Evolutionary conservation across 2,329 filamentous ascomycete genomes (phyloP).

Genomic region (Chrysoporthe austroafricana): DNA sequence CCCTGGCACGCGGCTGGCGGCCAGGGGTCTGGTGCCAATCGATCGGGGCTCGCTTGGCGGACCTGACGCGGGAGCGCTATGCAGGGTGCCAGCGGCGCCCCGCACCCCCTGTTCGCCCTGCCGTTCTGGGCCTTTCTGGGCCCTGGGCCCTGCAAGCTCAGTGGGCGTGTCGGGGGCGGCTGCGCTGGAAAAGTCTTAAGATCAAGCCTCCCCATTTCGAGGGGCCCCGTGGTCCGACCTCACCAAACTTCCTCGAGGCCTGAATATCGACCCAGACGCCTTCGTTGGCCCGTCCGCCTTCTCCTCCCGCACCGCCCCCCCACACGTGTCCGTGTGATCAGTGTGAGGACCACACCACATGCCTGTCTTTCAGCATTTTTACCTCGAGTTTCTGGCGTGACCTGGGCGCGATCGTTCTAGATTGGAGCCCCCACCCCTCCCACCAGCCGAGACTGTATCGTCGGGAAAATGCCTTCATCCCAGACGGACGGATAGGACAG

Average conservation of each 20-base stretch:
- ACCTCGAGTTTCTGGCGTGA: too few species aligned
- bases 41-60: constrained; percentile 14
- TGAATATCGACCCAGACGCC: background rate
- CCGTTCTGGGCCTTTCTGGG: constrained; percentile 9
- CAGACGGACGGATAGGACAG: background rate
- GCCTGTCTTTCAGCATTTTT: too few species aligned
- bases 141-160: background rate
- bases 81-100: constrained; percentile 6
- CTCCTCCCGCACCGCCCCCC: background rate
- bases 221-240: background rate
- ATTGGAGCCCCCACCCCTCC: too few species aligned
- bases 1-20: constrained; percentile 3
- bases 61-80: constrained; percentile 25
- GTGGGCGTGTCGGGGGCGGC: background rate
- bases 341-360: too few species aligned
- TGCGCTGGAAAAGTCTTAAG: background rate
- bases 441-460: background rate
- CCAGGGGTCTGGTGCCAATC: constrained; percentile 25
- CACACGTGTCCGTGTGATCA: background rate
- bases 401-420: too few species aligned
- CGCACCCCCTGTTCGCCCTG: constrained; percentile 15
- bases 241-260: background rate
- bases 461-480: background rate
- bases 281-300: background rate
- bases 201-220: background rate